Base-by-base conservation (phyloP, 2,329 filamentous ascomycete genomes). In the Colletotrichum acutatum region DNA sequence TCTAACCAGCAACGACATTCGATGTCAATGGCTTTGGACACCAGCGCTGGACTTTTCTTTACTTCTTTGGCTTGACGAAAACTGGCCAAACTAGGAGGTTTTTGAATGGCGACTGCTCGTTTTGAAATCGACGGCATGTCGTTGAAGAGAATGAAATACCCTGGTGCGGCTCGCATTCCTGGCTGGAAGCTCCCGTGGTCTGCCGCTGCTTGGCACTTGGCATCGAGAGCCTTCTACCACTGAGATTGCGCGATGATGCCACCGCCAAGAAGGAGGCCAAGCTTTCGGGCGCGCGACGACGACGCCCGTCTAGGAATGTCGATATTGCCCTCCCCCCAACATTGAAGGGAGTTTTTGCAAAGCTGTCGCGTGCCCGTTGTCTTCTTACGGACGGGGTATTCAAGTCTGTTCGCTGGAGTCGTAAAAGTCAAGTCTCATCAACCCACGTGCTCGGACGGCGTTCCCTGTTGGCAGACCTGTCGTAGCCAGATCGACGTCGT, bases 121-220 rank as follows among this genome's bases (percentile, higher is more conserved):
- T 34, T 12, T 8, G n/a, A 32, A 4, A 46, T 5, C 19, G 30
- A 65, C 49, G 53, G 49, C 4, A 32, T 69, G 66, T 66, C 28
- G 66, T 73, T 57, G 56, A 53, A 11, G 28, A 42, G 30, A 28
- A 9, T 19, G 58, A 24, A 28, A 9, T 22, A 63, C 28, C 67
- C 46, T 52, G 34, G 60, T 70, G 71, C 71, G 71, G 71, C 66
- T 73, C 56, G 57, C 24, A 19, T 19, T 22, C 66, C 61, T 56
- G 53, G 66, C 22, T 66, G 49, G 26, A 56, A 60, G 37, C 49
- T 73, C 60, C 71, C 61, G 42, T 49, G 42, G 42, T 49, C 42
- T 49, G 42, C 42, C 42, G 70, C 67, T 66, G 57, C 71, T 73
- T 71, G 71, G 71, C 71, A 62, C 71, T 73, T 73, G 66, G 71